Percentiles rank a stretch among this genome's conserved stretches.
Evolutionary conservation across 1,284 basidiomycete genomes (phyloP).

Genomic region (Cryptococcus sp.): DNA sequence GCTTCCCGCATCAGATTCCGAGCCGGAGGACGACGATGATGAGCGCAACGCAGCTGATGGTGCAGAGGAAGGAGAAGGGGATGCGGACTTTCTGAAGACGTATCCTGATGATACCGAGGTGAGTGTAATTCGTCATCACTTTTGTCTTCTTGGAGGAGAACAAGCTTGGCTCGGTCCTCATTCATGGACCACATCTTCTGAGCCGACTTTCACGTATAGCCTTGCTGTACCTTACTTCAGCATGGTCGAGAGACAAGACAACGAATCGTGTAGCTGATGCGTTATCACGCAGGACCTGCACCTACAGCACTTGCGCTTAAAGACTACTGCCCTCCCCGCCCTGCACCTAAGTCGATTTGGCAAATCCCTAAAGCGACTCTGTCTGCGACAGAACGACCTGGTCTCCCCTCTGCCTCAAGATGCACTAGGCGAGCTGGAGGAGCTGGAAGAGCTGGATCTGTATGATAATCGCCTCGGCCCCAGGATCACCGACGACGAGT

Average conservation of each 20-base stretch:
- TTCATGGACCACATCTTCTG: no score
- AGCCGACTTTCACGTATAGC: no score
- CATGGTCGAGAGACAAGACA: not conserved
- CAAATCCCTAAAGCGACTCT: constrained; percentile 69
- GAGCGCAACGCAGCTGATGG: constrained; percentile 17
- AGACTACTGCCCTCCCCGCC: constrained; percentile 60
- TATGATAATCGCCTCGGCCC: constrained; percentile 92
- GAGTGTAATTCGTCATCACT: constrained; percentile 25
- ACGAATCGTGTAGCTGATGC: not conserved
- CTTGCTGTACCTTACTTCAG: no score
- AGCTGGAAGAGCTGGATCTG: constrained; percentile 85
- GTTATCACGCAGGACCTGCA: constrained; percentile 73
- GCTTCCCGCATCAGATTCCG: constrained; percentile 28
- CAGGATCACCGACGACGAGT: constrained; percentile 60
- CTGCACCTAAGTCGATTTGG: constrained; percentile 68
- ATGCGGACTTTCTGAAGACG: constrained; percentile 57
- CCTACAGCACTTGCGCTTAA: constrained; percentile 78
- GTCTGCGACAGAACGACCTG: constrained; percentile 81
- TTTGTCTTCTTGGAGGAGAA: not conserved
- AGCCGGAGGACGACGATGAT: constrained; percentile 20
- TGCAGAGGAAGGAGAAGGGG: constrained; percentile 31
- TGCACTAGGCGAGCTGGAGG: constrained; percentile 65
- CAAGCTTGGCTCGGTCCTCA: no score
- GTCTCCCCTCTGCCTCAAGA: constrained; percentile 70
- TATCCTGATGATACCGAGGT: constrained; percentile 69